A percentile compares a stretch with the other conserved stretches of the same genome.
These are phyloP conservation scores for Cryptosporidium meleagridis DNA, from an alignment of 169 alveolate genomes.

Conservation along the genomic window DNA sequence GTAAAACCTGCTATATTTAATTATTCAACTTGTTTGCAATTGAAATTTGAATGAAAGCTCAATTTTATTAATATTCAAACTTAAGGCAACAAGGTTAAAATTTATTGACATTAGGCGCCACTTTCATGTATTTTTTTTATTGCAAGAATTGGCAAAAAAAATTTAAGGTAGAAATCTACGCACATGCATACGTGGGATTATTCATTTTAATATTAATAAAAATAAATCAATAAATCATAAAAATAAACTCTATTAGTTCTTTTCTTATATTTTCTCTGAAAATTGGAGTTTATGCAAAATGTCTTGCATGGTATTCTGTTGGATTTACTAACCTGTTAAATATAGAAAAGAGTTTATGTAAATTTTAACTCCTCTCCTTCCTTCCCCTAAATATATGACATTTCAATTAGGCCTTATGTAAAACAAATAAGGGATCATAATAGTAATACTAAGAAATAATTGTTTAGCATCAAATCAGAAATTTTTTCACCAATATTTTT, in stretches of 20 bases:
- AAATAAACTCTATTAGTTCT: too few species aligned
- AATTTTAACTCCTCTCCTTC: too few species aligned
- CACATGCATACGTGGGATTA: background rate
- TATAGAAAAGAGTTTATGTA: background rate
- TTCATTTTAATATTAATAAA: background rate
- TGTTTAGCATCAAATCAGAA: background rate
- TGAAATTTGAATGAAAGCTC: too few species aligned
- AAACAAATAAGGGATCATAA: too few species aligned
- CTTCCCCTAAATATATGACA: too few species aligned
- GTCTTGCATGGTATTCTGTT: background rate
- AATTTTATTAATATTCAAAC: too few species aligned
- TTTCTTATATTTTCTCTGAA: too few species aligned
- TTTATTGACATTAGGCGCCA: constrained; percentile 3
- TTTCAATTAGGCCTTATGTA: too few species aligned
- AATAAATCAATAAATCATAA: background rate
- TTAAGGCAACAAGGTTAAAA: background rate
- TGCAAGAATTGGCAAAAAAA: background rate
- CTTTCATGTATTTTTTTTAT: background rate
- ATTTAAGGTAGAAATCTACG: background rate
- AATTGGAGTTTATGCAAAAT: too few species aligned
- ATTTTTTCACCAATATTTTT: background rate
- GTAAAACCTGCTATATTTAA: background rate
- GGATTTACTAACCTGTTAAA: background rate
- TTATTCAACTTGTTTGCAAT: too few species aligned
- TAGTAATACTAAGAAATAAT: background rate